These are phyloP conservation scores for Staphylotrichum longicolle DNA, from an alignment of 495 filamentous ascomycete genomes.

Conservation along the genomic window DNA sequence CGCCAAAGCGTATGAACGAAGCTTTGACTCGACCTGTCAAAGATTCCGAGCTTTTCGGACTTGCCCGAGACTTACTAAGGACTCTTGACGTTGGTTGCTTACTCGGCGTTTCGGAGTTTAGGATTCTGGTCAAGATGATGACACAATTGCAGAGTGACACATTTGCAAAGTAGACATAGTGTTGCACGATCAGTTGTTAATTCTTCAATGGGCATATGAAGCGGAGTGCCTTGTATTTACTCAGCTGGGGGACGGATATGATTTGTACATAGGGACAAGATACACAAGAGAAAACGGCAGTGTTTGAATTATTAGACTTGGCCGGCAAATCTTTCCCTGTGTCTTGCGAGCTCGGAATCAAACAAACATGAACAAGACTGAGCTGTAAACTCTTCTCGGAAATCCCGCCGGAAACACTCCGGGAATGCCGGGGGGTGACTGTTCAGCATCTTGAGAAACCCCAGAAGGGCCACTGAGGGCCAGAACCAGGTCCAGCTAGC, in stretches of 20 bases:
- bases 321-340: too few relatives aligned
- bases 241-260: too few relatives aligned
- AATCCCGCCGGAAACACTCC: not conserved
- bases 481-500: too few relatives aligned
- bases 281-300: too few relatives aligned
- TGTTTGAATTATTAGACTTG: too few relatives aligned
- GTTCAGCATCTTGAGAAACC: too few relatives aligned
- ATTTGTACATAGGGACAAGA: not conserved
- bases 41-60: conserved; percentile 66
- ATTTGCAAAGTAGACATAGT: not conserved
- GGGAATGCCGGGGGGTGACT: not conserved
- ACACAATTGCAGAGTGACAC: not conserved
- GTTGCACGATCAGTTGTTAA: not conserved
- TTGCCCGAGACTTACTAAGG: conserved; percentile 67
- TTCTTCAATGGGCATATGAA: too few relatives aligned
- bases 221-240: too few relatives aligned
- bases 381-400: not conserved
- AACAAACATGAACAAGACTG: not conserved
- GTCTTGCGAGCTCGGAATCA: too few relatives aligned
- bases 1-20: conserved; percentile 72
- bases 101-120: conserved; percentile 15
- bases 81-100: not conserved
- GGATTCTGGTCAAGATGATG: not conserved
- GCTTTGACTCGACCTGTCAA: conserved; percentile 65
- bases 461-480: not conserved